Conservation (phyloP, 805 yeast species). For the Jamesozyma jinghongensis region DNA sequence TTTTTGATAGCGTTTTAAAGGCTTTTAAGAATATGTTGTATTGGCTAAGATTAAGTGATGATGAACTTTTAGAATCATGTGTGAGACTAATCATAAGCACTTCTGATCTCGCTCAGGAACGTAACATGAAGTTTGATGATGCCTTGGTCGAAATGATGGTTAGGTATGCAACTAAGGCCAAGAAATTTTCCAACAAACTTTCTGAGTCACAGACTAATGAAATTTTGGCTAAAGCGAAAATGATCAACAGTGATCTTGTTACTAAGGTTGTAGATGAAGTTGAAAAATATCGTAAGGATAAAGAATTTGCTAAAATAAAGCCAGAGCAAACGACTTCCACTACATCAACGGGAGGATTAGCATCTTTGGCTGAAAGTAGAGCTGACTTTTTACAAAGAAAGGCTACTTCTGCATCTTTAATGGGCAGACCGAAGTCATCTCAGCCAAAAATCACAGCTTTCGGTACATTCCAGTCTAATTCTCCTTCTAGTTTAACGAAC, state of each 20-base stretch:
- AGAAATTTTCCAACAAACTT: slow-evolving; percentile 60
- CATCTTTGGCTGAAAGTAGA: slow-evolving; percentile 15
- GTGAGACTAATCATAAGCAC: slow-evolving; percentile 59
- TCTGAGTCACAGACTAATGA: slow-evolving; percentile 56
- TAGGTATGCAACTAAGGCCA: slow-evolving; percentile 56
- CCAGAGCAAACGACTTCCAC: background rate
- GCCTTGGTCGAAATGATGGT: slow-evolving; percentile 49
- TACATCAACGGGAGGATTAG: background rate
- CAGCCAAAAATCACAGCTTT: slow-evolving; percentile 34
- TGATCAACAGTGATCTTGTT: slow-evolving; percentile 45
- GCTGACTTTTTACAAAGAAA: slow-evolving; percentile 29
- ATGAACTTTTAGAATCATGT: slow-evolving; percentile 56
- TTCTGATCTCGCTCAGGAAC: slow-evolving; percentile 52
- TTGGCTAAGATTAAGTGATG: slow-evolving; percentile 79
- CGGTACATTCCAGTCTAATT: slow-evolving; percentile 29
- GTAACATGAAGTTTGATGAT: slow-evolving; percentile 42
- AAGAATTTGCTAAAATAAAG: slow-evolving; percentile 11
- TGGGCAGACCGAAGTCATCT: slow-evolving; percentile 23
- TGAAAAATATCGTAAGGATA: slow-evolving; percentile 31
- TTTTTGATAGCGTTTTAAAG: slow-evolving; percentile 48
- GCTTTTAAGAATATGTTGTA: slow-evolving; percentile 61
- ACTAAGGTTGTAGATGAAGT: slow-evolving; percentile 40
- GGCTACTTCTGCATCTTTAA: slow-evolving; percentile 23
- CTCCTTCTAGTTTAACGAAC: slow-evolving; percentile 16
- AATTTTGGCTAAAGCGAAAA: slow-evolving; percentile 51